A percentile compares a stretch with the other conserved stretches of the same genome.
Conservation (phyloP, 2,329 filamentous ascomycete species). For the Lecanicillium sp. region DNA sequence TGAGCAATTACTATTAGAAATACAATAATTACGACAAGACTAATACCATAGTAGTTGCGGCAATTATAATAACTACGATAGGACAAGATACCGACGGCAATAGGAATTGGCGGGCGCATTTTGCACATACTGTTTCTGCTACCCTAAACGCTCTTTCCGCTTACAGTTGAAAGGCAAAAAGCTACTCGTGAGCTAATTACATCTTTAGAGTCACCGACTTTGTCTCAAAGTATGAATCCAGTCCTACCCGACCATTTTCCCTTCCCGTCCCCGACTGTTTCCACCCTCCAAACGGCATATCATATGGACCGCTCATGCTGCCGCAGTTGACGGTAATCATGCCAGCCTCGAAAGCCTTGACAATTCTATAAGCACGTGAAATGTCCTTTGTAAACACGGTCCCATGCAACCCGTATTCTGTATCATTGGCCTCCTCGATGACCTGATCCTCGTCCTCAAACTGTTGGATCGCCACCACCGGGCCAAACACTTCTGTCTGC, state of each 20-base stretch:
- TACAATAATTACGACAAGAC: no score
- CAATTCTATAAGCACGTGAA: slow-evolving; percentile 14
- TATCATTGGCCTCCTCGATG: slow-evolving; percentile 24
- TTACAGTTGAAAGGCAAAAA: no score
- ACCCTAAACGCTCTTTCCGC: no score
- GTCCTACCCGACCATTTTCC: slow-evolving; percentile 32
- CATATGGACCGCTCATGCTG: slow-evolving; percentile 14
- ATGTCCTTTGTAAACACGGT: slow-evolving; percentile 49
- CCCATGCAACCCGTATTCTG: slow-evolving; percentile 43
- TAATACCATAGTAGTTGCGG: no score
- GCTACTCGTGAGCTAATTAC: no score
- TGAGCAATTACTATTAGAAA: no score
- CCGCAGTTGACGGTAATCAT: slow-evolving; percentile 27
- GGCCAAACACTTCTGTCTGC: slow-evolving; percentile 23
- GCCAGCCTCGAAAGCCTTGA: slow-evolving; percentile 44
- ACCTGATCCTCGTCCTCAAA: slow-evolving; percentile 21
- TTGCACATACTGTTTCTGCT: no score
- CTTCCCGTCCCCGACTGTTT: slow-evolving; percentile 53
- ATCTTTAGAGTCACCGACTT: slow-evolving; percentile 24
- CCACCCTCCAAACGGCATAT: slow-evolving; percentile 33
- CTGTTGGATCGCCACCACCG: slow-evolving; percentile 17
- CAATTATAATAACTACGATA: no score
- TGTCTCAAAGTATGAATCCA: slow-evolving; percentile 29
- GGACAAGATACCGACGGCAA: no score
- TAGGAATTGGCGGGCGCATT: no score